A percentile compares a stretch with the other conserved stretches of the same genome.
Conservation (phyloP, 106 monocot genomes). For the Phalaenopsis equestris region DNA sequence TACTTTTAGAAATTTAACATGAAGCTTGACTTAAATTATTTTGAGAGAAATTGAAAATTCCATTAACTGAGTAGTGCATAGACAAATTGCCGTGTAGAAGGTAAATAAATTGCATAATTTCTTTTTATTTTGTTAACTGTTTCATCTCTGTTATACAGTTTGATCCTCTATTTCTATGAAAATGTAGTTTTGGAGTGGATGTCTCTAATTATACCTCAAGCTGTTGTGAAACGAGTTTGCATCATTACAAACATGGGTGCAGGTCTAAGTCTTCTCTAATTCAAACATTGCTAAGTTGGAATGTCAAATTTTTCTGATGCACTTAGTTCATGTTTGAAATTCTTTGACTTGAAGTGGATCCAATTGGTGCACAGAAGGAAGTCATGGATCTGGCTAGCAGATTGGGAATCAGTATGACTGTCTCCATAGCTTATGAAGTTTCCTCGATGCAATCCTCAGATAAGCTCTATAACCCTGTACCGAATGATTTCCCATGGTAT, state of each 20-base stretch:
- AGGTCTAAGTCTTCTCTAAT: constrained; percentile 29
- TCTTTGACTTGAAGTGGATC: constrained; percentile 61
- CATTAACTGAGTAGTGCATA: too few species aligned
- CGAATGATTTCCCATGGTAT: neutral
- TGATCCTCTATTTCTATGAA: neutral
- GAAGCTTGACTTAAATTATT: too few species aligned
- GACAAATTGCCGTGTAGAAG: too few species aligned
- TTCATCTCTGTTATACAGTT: neutral
- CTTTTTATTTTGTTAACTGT: neutral
- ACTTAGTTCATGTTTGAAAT: neutral
- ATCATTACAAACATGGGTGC: constrained; percentile 98
- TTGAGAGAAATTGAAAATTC: too few species aligned
- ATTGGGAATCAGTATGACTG: constrained; percentile 39
- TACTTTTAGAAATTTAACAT: too few species aligned
- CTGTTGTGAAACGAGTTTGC: constrained; percentile 64
- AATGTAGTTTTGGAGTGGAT: constrained; percentile 79
- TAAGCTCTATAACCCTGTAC: neutral
- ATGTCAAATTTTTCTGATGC: neutral
- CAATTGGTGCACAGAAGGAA: constrained; percentile 71
- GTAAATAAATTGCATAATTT: neutral
- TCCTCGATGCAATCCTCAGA: constrained; percentile 16
- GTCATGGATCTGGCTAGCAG: constrained; percentile 46
- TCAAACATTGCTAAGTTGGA: neutral
- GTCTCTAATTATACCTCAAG: constrained; percentile 67
- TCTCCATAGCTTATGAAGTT: constrained; percentile 70